phyloP scores from a whole-genome alignment of 441 rosid species.

The Syzygium malaccense region DNA sequence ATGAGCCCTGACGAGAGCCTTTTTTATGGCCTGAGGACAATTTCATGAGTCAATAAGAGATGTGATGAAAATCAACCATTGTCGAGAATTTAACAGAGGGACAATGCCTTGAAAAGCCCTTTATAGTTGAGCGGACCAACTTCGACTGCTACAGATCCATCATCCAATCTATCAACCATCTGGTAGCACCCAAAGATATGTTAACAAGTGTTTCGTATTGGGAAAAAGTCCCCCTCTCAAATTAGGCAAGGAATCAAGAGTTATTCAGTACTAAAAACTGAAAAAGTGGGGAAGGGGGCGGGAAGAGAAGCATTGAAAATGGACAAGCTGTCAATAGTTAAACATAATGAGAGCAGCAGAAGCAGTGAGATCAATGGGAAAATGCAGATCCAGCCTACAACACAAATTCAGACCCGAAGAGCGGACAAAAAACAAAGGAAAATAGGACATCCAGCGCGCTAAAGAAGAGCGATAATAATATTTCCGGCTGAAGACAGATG shows the following conservation, averaged over 20 bases:
- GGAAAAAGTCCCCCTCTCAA: neutral
- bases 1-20: conserved; percentile 92
- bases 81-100: neutral
- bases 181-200: conserved; percentile 17
- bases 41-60: conserved; percentile 10
- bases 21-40: conserved; percentile 75
- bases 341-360: neutral
- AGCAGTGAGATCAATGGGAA: neutral
- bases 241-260: neutral
- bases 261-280: neutral
- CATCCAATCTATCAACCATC: conserved; percentile 95
- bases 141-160: conserved; percentile 64
- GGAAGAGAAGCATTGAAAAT: neutral
- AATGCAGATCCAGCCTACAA: neutral
- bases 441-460: neutral
- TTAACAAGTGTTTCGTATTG: neutral
- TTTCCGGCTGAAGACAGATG: neutral
- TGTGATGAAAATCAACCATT: neutral
- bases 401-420: neutral
- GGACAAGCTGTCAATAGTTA: neutral
- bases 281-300: neutral
- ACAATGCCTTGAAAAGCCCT: conserved; percentile 75
- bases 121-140: conserved; percentile 75
- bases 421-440: neutral
- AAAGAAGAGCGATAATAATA: neutral